phyloP scores from a whole-genome alignment of 163 green algal genomes.

The Volvox carteri region DNA sequence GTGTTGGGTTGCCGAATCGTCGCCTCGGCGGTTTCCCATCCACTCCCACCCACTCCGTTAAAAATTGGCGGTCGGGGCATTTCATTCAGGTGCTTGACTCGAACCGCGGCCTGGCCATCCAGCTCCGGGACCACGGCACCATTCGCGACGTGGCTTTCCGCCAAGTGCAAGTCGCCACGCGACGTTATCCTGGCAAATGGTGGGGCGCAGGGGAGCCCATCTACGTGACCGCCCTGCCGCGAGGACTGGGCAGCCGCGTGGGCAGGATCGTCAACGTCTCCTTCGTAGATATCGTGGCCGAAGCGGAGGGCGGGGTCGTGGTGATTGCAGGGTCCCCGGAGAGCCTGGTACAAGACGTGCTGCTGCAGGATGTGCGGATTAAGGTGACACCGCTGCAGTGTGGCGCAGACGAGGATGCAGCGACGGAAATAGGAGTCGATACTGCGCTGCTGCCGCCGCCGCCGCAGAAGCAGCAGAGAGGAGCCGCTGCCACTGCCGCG shows the following conservation, averaged over 20 bases:
- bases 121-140: conserved; percentile 67
- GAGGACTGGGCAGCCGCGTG: conserved; percentile 18
- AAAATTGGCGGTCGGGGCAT: too few relatives aligned
- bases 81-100: conserved; percentile 60
- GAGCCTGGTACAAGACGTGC: neutral
- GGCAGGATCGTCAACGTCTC: neutral
- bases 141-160: conserved; percentile 59
- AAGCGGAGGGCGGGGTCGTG: neutral
- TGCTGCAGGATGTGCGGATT: neutral
- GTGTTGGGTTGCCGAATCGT: too few relatives aligned
- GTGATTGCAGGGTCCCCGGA: conserved; percentile 23
- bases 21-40: too few relatives aligned
- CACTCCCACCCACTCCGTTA: too few relatives aligned
- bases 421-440: too few relatives aligned
- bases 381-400: neutral
- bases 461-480: neutral
- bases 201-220: conserved; percentile 71
- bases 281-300: neutral
- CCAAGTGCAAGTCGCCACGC: conserved; percentile 31
- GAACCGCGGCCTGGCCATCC: conserved; percentile 68
- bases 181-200: conserved; percentile 60
- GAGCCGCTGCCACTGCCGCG: neutral
- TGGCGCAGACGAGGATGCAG: neutral
- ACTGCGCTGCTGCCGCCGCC: neutral
- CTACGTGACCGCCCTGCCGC: conserved; percentile 61